Evolutionary conservation across 306 rosid species (phyloP), one percentile per base, ranked within the genome.

Genomic region (Bauhinia variegata): DNA sequence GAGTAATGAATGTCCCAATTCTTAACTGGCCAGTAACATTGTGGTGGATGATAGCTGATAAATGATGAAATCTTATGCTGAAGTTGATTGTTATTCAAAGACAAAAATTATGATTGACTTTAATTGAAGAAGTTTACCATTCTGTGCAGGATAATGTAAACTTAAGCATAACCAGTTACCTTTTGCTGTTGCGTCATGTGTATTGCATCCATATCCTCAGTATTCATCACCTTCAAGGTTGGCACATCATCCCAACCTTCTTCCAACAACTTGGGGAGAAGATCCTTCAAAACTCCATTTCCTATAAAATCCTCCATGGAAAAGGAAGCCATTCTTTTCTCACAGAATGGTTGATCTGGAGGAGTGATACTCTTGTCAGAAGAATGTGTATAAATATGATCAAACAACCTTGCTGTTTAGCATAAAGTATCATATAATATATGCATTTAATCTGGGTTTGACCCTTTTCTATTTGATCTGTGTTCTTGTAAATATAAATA

Each of bases 221-320:
- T 65, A 60, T 63, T 79, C 96, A 92, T 92, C 38, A 87, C 65
- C 88, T 92, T 92, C 65, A 92, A 72, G 30, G 96, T 92, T 13
- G 98, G 89, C 4, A 87, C 96, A 43, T 92, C 98, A 71, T 89
- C 93, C 98, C 96, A 92, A 33, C 96, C 96, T 82, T 92, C 89
- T 36, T 87, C 93, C 74, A 92, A 49, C 73, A 92, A 61, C 63
- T 71, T 85, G 1, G 82, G 91, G 59, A 89, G 81, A 67, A 88
- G 65, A 14, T 23, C 91, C 74, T 91, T 88, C 65, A 88, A 81
- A 74, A 78, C 59, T 63, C 97, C 96, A 64, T 79, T 80, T 67
- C 97, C 97, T 47, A 82, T 82, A 74, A 88, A 89, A 37, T 87
- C 97, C 57, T 85, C 97, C 34, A 89, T 66, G n/a, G 85, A 74